phyloP scores from a whole-genome alignment of 73 alveolate genomes.

The Paramecium sexaurelia region DNA sequence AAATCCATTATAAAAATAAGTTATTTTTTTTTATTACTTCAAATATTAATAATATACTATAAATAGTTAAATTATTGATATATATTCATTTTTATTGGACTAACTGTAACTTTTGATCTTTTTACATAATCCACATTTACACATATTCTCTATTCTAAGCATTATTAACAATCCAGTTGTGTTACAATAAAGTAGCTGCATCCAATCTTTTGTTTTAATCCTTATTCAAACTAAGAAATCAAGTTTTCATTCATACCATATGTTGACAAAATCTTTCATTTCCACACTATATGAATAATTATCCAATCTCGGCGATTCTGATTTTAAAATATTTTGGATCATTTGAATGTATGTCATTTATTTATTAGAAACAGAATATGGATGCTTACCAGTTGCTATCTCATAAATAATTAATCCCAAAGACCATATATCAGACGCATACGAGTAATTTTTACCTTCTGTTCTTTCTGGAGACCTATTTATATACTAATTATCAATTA shows the following conservation, averaged over 20 bases:
- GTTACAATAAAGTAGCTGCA: conserved; percentile 8
- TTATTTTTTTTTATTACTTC: conserved; percentile 28
- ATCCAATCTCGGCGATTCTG: conserved; percentile 53
- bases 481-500: background rate
- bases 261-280: conserved; percentile 44
- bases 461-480: conserved; percentile 87
- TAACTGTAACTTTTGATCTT: background rate
- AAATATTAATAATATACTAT: background rate
- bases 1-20: conserved; percentile 47
- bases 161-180: conserved; percentile 9
- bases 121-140: background rate
- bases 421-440: conserved; percentile 89
- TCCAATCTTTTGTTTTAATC: conserved; percentile 32
- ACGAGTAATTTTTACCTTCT: conserved; percentile 73
- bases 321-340: conserved; percentile 47
- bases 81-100: background rate
- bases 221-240: background rate
- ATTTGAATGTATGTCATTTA: conserved; percentile 54
- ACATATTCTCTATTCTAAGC: background rate
- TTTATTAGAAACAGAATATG: conserved; percentile 61
- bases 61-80: conserved; percentile 7
- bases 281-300: conserved; percentile 19
- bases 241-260: conserved; percentile 24
- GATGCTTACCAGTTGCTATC: conserved; percentile 83
- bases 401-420: conserved; percentile 87